Evolutionary conservation across 306 rosid species (phyloP).

Genomic region (Rosa rugosa): DNA sequence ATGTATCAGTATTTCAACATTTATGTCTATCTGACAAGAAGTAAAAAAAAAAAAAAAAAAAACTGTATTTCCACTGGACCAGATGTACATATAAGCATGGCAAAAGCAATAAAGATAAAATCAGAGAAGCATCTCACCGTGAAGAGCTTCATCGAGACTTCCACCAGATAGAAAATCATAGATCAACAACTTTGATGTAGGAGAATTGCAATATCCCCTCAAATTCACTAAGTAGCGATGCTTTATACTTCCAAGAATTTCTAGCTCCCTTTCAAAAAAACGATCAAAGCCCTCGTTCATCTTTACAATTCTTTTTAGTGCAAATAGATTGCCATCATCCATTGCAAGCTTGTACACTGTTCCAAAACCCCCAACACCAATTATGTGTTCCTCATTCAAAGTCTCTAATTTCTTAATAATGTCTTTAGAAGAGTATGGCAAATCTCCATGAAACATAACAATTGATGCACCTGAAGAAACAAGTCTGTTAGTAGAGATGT

Average conservation of each 20-base stretch:
- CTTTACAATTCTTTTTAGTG: conserved; percentile 85
- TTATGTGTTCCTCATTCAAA: conserved; percentile 86
- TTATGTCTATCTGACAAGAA: background rate
- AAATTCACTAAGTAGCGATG: conserved; percentile 96
- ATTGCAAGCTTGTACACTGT: conserved; percentile 95
- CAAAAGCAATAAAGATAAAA: conserved; percentile 9
- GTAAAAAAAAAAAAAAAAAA: background rate
- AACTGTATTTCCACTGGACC: background rate
- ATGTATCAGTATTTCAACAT: conserved; percentile 28
- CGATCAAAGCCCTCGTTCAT: conserved; percentile 95
- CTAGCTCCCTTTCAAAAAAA: conserved; percentile 96
- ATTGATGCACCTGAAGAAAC: conserved; percentile 78
- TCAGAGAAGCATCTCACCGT: conserved; percentile 54
- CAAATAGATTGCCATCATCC: conserved; percentile 97
- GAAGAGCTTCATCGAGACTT: conserved; percentile 96
- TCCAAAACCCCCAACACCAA: conserved; percentile 94
- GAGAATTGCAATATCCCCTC: conserved; percentile 97
- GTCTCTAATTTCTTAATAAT: conserved; percentile 91
- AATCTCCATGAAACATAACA: conserved; percentile 98
- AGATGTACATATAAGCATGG: background rate
- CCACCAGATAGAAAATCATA: conserved; percentile 95
- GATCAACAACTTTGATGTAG: conserved; percentile 88
- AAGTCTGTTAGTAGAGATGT: conserved; percentile 28
- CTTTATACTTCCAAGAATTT: conserved; percentile 96
- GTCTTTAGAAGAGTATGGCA: conserved; percentile 97